Base-by-base conservation (phyloP, 1,139 yeast genomes). In the Scheffersomyces insectosa region DNA sequence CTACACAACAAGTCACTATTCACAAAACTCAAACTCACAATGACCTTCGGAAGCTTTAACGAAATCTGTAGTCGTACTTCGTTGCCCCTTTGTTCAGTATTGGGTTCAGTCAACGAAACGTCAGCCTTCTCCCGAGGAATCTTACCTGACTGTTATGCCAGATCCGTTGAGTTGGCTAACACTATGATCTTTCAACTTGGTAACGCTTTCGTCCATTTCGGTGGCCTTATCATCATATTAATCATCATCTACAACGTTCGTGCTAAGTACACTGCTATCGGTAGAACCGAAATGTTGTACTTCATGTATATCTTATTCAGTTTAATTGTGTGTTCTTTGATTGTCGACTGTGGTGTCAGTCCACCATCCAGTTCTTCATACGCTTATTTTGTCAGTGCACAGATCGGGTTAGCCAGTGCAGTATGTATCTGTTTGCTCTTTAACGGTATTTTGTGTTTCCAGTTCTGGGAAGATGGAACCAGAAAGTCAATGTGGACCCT, bases 401-500 rank as follows among this genome's bases (percentile, higher is more conserved):
- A 91, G 63, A 62, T 85, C 12, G 97, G 95, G 0, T 55, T 87
- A 14, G 77, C 86, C 0, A 81, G 90, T 15, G 84, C 89, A 0
- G 75, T 83, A 30, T 86, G 95, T 57, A 74, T 84, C 69, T 67
- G 86, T 38, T 65, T 91, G 45, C 67, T 88, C 58, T 72, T 81
- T 46, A 85, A 86, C 52, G 97, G 97, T 5, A 59, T 93, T 7
- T 65, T 90, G 25, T 90, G 93, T 34, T 89, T 88, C 65, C 95
- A 90, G 62, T 68, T 89, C 41, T 91, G 96, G 95, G 97, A 90
- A 65, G 98, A 93, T 63, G 97, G 97, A 7, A 84, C 96, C 1
- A 61, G 66, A 28, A 70, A 62, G 47, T 82, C 96, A 2, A 75
- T 88, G 73, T 68, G 82, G 67, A 60, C 73, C 3, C 66, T 87